phyloP scores from a whole-genome alignment of 2,329 filamentous ascomycete species.

The Dissoconium aciculare region DNA sequence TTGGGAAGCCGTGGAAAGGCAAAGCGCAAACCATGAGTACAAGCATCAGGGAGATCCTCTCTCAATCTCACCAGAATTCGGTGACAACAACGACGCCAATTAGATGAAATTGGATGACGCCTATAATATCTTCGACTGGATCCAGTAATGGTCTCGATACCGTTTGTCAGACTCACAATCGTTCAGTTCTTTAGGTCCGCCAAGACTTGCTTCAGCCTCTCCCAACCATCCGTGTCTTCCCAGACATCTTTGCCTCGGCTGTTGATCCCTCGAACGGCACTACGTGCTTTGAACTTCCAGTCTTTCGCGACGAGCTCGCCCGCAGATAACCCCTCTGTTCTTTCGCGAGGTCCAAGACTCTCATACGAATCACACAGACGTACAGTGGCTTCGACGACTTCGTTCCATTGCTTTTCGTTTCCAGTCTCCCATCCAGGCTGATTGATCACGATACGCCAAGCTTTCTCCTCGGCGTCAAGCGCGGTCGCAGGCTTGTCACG shows the following conservation, averaged over 20 bases:
- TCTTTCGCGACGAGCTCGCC: slow-evolving; percentile 54
- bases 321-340: slow-evolving; percentile 38
- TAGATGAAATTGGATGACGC: no score
- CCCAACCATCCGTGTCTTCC: slow-evolving; percentile 63
- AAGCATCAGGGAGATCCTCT: no score
- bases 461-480: slow-evolving; percentile 74
- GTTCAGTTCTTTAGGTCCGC: slow-evolving; percentile 32
- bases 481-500: slow-evolving; percentile 54
- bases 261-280: slow-evolving; percentile 68
- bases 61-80: no score
- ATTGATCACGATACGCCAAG: slow-evolving; percentile 59
- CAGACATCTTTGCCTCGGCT: slow-evolving; percentile 67
- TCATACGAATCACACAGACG: slow-evolving; percentile 72
- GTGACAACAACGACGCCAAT: no score
- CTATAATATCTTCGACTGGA: no score
- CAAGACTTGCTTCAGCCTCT: slow-evolving; percentile 37
- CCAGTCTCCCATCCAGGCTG: slow-evolving; percentile 38
- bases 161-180: no score
- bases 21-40: no score
- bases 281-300: slow-evolving; percentile 83
- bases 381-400: slow-evolving; percentile 62
- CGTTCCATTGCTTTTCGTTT: slow-evolving; percentile 50
- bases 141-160: no score
- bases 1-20: slow-evolving; percentile 16
- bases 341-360: slow-evolving; percentile 42